These are phyloP conservation scores for Cyberlindnera maritima DNA, from an alignment of 805 yeast genomes.

Conservation along the genomic window DNA sequence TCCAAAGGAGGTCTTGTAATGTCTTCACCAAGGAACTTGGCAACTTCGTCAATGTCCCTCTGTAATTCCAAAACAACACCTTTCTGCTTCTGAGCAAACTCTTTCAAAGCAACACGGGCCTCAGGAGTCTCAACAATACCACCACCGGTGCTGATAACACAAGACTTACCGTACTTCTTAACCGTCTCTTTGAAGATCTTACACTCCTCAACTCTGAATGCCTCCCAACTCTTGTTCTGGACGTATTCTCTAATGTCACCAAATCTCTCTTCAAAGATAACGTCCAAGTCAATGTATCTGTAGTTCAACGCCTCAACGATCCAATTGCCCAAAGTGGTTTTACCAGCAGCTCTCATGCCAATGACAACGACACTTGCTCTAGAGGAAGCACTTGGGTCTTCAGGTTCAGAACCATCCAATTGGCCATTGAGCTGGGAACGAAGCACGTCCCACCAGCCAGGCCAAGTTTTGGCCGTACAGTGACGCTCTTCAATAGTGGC, in stretches of 20 bases:
- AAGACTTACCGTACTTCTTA: slow-evolving; percentile 35
- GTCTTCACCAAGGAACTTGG: slow-evolving; percentile 70
- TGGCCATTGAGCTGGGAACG: slow-evolving; percentile 62
- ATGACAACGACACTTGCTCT: slow-evolving; percentile 65
- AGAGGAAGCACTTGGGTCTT: slow-evolving; percentile 30
- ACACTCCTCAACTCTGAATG: slow-evolving; percentile 69
- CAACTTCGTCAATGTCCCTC: slow-evolving; percentile 79
- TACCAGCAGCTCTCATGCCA: slow-evolving; percentile 99
- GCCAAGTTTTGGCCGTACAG: slow-evolving; percentile 98
- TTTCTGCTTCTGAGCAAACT: slow-evolving; percentile 38
- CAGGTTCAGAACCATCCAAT: slow-evolving; percentile 70
- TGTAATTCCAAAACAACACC: slow-evolving; percentile 90
- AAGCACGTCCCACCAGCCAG: slow-evolving; percentile 98
- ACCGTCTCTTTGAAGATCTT: slow-evolving; percentile 52
- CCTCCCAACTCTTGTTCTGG: slow-evolving; percentile 78
- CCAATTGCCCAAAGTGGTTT: slow-evolving; percentile 81
- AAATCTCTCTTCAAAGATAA: slow-evolving; percentile 54
- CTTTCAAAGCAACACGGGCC: slow-evolving; percentile 63
- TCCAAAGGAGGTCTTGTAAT: slow-evolving; percentile 81
- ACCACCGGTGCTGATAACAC: slow-evolving; percentile 92
- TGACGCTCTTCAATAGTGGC: slow-evolving; percentile 81
- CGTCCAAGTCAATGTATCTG: slow-evolving; percentile 72
- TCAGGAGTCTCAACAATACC: slow-evolving; percentile 80
- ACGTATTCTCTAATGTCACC: slow-evolving; percentile 59
- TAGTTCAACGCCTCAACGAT: slow-evolving; percentile 68